These are phyloP conservation scores for Sungouiozyma ichnusensis DNA, from an alignment of 805 yeast species.

Conservation along the genomic window DNA sequence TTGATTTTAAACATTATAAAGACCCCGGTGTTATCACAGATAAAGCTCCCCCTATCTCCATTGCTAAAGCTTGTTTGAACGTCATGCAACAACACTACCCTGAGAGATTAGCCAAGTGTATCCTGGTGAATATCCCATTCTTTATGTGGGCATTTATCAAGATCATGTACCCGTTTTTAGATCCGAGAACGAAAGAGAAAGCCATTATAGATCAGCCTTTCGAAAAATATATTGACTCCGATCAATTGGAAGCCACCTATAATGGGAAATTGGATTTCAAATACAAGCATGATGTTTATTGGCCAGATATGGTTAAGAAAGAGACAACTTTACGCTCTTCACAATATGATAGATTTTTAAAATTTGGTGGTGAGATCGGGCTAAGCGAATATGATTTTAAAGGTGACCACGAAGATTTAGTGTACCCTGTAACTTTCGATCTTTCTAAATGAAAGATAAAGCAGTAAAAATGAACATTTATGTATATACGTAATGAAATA, in stretches of 20 bases:
- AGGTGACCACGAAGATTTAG: slow-evolving; percentile 18
- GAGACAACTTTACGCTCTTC: slow-evolving; percentile 31
- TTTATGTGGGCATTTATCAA: slow-evolving; percentile 46
- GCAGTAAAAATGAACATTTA: not conserved
- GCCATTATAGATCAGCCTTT: slow-evolving; percentile 49
- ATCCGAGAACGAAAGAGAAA: slow-evolving; percentile 48
- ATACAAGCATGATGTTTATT: slow-evolving; percentile 42
- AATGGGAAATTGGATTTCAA: slow-evolving; percentile 39
- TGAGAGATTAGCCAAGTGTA: slow-evolving; percentile 44
- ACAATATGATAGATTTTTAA: slow-evolving; percentile 31
- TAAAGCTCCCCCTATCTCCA: slow-evolving; percentile 40
- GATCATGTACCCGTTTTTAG: slow-evolving; percentile 47
- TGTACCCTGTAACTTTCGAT: slow-evolving; percentile 16
- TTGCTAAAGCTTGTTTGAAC: slow-evolving; percentile 40
- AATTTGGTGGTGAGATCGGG: slow-evolving; percentile 41
- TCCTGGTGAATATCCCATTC: slow-evolving; percentile 48
- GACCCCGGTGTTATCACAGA: slow-evolving; percentile 28
- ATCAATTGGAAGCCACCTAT: slow-evolving; percentile 42
- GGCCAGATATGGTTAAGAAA: slow-evolving; percentile 40
- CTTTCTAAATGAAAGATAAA: not conserved
- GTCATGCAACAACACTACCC: slow-evolving; percentile 51
- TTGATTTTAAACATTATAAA: slow-evolving; percentile 41
- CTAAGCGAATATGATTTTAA: slow-evolving; percentile 46
- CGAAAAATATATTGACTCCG: slow-evolving; percentile 41
- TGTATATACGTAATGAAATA: not conserved